Conservation (phyloP, 257 asterid species). For the Dorcoceras hygrometricum region DNA sequence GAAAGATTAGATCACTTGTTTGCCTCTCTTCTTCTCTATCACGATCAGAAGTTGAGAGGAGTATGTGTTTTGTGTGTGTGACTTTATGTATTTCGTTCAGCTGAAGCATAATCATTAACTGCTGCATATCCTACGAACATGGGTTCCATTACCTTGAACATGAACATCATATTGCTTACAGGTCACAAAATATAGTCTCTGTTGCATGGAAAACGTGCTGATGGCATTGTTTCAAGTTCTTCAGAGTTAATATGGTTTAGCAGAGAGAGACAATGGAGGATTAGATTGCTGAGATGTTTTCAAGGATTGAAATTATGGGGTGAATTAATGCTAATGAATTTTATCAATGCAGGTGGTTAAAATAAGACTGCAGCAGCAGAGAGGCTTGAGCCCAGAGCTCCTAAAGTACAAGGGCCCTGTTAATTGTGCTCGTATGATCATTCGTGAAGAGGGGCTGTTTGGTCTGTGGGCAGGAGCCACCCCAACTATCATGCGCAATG, state of each 20-base stretch:
- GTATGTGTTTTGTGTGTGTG: neutral
- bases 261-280: neutral
- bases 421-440: constrained; percentile 66
- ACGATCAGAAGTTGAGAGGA: constrained; percentile 4
- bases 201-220: neutral
- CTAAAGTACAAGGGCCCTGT: constrained; percentile 83
- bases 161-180: neutral
- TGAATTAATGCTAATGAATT: neutral
- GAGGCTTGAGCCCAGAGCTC: constrained; percentile 70
- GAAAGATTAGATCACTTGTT: neutral
- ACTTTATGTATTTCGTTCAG: neutral
- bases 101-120: constrained; percentile 6
- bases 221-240: neutral
- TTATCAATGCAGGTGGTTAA: constrained; percentile 71
- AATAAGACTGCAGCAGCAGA: constrained; percentile 93
- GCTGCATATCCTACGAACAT: neutral
- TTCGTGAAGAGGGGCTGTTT: constrained; percentile 79
- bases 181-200: neutral
- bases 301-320: too few relatives aligned
- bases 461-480: constrained; percentile 97
- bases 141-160: neutral
- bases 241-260: constrained; percentile 12
- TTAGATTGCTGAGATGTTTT: neutral
- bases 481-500: constrained; percentile 98
- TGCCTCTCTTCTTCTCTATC: constrained; percentile 1